Evolutionary conservation across 2,329 filamentous ascomycete genomes (phyloP), one percentile per base, ranked within the genome.

Genomic region (Penicillium concentricum): DNA sequence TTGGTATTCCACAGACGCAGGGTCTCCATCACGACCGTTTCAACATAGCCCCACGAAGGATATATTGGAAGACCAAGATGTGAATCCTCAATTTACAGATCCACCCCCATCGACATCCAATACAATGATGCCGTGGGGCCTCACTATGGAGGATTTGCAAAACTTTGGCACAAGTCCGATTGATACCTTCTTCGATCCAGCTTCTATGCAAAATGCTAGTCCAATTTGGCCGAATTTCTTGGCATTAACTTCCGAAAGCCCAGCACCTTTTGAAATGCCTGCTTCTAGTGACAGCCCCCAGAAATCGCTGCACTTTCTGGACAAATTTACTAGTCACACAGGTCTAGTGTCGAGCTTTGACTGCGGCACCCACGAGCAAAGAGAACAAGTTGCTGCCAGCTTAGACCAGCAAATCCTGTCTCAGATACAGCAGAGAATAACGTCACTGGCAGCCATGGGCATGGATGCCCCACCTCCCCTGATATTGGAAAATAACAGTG

Each of bases 331-430:
- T 15, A 74, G 71, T 53, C 64, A 71, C 24, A 73, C 70, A 0
- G 74, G 74, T 1, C 60, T 76, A 9, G 65, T 73, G 1, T 58
- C 61, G 13, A 74, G 72, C 13, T 76, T 75, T 57, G 74, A 75
- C 30, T 75, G 74, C 30, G 71, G 69, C 4, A 74, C 72, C 2
- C 60, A 68, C 2, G 56, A 62, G 6, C 69, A 75, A 42, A 61
- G 73, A n/a, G 65, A 69, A 24, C 61, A 69, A 38, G 59, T 58
- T 12, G 54, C 59, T 30, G 51, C 54, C 12, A 42, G 26, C 2
- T n/a, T 62, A 26, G 56, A 59, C 12, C 24, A 7, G 48, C 55
- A 45, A 20, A 34, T 42, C n/a, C 9, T 26, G 22, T 32, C 49
- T 22, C 45, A 44, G 28, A 15, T 30, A 32, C 43, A 42, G 16